phyloP scores from a whole-genome alignment of 305 asterid species.

The Fraxinus baroniana region DNA sequence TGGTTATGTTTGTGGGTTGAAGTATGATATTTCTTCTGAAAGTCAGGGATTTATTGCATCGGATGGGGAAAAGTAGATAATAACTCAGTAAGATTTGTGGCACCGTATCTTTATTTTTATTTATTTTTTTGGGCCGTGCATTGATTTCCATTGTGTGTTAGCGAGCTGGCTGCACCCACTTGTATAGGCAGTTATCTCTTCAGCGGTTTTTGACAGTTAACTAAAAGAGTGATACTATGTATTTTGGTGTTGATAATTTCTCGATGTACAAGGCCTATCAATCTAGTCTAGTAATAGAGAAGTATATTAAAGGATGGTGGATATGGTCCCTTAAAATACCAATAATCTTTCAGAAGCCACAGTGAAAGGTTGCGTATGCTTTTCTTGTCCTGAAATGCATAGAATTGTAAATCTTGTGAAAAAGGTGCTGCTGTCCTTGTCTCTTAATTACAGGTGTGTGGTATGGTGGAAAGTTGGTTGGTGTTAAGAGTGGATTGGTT shows the following conservation, averaged over 20 bases:
- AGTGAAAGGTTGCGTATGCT: neutral
- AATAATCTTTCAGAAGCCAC: neutral
- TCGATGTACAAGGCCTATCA: neutral
- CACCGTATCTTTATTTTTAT: neutral
- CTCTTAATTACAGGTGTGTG: neutral
- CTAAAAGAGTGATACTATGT: neutral
- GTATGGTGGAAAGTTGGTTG: neutral
- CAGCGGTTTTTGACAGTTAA: neutral
- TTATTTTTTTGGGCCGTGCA: neutral
- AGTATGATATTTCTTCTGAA: neutral
- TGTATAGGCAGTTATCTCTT: neutral
- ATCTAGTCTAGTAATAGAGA: neutral
- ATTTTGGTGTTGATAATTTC: neutral
- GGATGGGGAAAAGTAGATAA: neutral
- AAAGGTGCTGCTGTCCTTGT: neutral
- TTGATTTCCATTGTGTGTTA: neutral
- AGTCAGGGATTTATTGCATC: constrained; percentile 5
- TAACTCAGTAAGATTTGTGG: neutral
- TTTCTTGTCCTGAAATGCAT: neutral
- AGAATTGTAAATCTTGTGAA: neutral
- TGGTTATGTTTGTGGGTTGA: neutral
- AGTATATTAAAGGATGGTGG: neutral
- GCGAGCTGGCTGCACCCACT: neutral
- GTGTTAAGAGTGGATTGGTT: neutral
- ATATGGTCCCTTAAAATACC: neutral